Base-by-base conservation (phyloP, 192 early-diverging fungal genomes). In the Coemansia erecta region DNA sequence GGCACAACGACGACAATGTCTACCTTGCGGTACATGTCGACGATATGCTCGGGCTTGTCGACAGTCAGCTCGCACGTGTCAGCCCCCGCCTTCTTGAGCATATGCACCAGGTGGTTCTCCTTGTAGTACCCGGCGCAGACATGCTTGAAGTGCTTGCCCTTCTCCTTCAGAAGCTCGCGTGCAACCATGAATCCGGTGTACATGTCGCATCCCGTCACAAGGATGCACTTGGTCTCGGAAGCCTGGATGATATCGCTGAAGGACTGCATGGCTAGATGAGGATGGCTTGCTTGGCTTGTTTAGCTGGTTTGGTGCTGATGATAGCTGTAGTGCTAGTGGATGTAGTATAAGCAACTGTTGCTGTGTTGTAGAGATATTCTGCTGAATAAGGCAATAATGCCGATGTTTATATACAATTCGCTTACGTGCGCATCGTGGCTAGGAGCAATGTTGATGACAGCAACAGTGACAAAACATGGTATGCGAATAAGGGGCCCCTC, bases 151-250 rank as follows among this genome's bases (percentile, higher is more conserved):
- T 54, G 52, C 53, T 58, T 63, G 46, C 58, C 53, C 44, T 64
- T 68, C 22, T 56, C 61, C 61, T 66, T 62, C 17, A 74, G 63
- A 24, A 67, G 31, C 41, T 51, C 58, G 15, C 42, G 49, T 19
- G 63, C 71, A 31, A 74, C 56, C 63, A 63, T 51, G 35, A 66
- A 74, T 26, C 77, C 77, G 1, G 49, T 26, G 54, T 64, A 80
- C 57, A 65, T 59, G 60, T 80, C 77, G 31, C 77, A 69, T 23
- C 67, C 63, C 7, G 68, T 74, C 33, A 80, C 62, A 2, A 80
- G 63, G 55, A 80, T 21, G 13, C 63, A 57, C 67, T 66, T 60
- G 43, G 58, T 28, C 13, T 62, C 43, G 18, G 77, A 62, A 35
- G 31, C 13, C 11, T 48, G 22, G n/a, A 78, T 40, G 19, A 78